Conservation (phyloP, 1,139 yeast genomes). For the Eremothecium cymbalariae region DNA sequence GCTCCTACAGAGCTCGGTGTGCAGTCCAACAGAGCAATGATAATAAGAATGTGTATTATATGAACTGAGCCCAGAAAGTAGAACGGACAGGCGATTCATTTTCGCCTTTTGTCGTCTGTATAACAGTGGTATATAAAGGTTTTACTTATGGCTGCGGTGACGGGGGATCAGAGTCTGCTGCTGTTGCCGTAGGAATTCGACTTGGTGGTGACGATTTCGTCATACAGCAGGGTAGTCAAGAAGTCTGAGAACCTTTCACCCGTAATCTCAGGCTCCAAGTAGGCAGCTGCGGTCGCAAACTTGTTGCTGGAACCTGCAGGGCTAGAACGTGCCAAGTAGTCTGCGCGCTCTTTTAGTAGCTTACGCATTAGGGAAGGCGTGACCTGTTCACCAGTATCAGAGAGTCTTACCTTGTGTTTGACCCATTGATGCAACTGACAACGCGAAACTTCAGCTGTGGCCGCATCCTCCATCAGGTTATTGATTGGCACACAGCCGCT, state of each 20-base stretch:
- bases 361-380: constrained; percentile 51
- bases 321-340: constrained; percentile 38
- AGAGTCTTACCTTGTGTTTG: constrained; percentile 52
- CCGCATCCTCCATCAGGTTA: constrained; percentile 82
- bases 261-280: constrained; percentile 59
- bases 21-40: too few relatives aligned
- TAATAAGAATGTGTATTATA: too few relatives aligned
- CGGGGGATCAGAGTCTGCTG: too few relatives aligned
- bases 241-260: constrained; percentile 67
- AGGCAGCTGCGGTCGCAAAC: constrained; percentile 46
- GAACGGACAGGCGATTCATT: too few relatives aligned
- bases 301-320: constrained; percentile 42
- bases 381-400: constrained; percentile 51
- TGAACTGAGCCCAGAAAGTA: too few relatives aligned
- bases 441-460: constrained; percentile 80
- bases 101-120: too few relatives aligned
- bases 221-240: constrained; percentile 63
- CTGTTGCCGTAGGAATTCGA: constrained; percentile 33
- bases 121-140: too few relatives aligned
- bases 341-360: constrained; percentile 56
- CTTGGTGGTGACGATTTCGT: constrained; percentile 50
- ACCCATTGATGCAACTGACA: constrained; percentile 81
- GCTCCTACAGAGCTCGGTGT: too few relatives aligned
- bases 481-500: constrained; percentile 81
- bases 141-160: too few relatives aligned